Base-by-base conservation (phyloP, 225 moss, liverwort and hornwort species). In the Pseudoscleropodium purum region DNA sequence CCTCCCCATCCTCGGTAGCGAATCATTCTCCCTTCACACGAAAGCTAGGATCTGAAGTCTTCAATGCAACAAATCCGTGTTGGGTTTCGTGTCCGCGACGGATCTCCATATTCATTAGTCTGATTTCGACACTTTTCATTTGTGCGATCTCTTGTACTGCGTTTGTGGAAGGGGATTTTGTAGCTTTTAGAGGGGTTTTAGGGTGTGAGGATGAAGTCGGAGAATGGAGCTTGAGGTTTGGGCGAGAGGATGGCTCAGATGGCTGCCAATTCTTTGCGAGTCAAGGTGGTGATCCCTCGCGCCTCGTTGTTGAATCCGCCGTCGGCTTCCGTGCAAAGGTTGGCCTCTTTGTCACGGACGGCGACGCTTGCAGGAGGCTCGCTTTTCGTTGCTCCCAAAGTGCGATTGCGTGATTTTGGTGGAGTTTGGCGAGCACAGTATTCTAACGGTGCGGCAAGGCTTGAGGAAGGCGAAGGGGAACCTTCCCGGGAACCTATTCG, bases 401-500 rank as follows among this genome's bases (percentile, higher is more conserved):
- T 67, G 88, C 90, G 90, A 82, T 85, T 84, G 79, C 75, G 84
- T 78, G 41, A 81, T 74, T 52, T 74, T 60, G 85, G 90, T 83
- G 84, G 91, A 87, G 74, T 86, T 92, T 56, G 63, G 83, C 85
- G 91, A 87, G 82, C 85, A 57, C 92, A 86, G 76, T 84, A 65
- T 89, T 87, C 81, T 54, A 87, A 82, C 43, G 89, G 91, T 60
- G 89, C 77, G 59, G 62, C 60, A 57, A 87, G 69, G 83, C 86
- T 66, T 36, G 66, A 34, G 66, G 66, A 88, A 75, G 87, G 39
- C 41, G 41, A 60, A 65, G 51, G 24, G 15, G 61, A 79, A 29
- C 47, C 86, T 73, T 29, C 49, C 23, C 87, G 84, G 76, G 93
- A 93, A 79, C 97, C 93, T 31, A 95, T 97, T 90, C 91, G 97